Conservation (phyloP, 2,329 filamentous ascomycete genomes). For the Talaromyces rugulosus region DNA sequence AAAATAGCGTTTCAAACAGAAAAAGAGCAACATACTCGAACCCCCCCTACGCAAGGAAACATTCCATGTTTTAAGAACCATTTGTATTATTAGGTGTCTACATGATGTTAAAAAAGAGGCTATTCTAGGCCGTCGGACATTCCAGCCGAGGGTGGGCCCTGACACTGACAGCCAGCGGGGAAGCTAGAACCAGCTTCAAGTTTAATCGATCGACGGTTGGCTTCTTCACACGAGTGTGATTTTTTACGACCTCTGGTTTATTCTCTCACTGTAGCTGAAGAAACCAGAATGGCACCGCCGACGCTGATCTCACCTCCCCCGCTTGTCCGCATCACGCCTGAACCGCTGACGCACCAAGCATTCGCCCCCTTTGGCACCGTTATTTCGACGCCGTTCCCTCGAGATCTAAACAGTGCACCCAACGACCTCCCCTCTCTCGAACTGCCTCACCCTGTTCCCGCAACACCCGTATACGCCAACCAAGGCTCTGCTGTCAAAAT, state of each 20-base stretch:
- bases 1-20: no score
- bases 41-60: no score
- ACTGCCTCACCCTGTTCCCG: slow-evolving; percentile 32
- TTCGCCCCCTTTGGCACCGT: slow-evolving; percentile 83
- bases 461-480: slow-evolving; percentile 63
- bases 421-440: slow-evolving; percentile 41
- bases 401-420: slow-evolving; percentile 44
- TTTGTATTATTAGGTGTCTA: no score
- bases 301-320: slow-evolving; percentile 30
- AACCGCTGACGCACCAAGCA: slow-evolving; percentile 61
- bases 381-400: slow-evolving; percentile 65
- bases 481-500: slow-evolving; percentile 89
- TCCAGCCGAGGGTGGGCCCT: neutral
- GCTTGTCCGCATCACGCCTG: slow-evolving; percentile 51
- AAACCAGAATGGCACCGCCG: slow-evolving; percentile 25
- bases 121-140: neutral
- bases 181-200: neutral
- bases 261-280: neutral
- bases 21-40: no score
- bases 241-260: neutral
- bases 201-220: neutral
- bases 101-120: neutral
- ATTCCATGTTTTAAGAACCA: no score
- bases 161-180: neutral
- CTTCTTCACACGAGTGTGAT: neutral